phyloP scores from a whole-genome alignment of 306 rosid genomes.

The Aeschynomene evenia region DNA sequence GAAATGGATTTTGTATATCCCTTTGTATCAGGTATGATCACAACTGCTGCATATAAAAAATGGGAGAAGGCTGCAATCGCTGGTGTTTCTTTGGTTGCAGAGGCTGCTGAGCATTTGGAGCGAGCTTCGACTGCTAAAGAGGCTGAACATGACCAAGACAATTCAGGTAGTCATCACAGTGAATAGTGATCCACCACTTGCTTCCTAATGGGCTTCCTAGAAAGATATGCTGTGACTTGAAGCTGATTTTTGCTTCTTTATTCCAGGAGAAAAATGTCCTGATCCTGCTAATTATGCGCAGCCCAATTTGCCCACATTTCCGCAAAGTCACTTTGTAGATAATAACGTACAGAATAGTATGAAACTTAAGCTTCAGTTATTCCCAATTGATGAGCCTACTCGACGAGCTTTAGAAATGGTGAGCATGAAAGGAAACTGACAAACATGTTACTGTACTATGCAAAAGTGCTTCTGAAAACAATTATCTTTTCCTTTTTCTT shows the following conservation, averaged over 20 bases:
- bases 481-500: neutral
- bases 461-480: constrained; percentile 18
- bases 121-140: constrained; percentile 61
- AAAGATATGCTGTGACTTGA: constrained; percentile 26
- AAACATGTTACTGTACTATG: constrained; percentile 4
- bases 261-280: constrained; percentile 60
- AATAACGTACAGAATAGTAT: constrained; percentile 39
- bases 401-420: constrained; percentile 94
- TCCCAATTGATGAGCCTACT: constrained; percentile 89
- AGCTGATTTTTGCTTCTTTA: constrained; percentile 17
- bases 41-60: constrained; percentile 83
- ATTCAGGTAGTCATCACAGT: constrained; percentile 45
- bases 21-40: constrained; percentile 48
- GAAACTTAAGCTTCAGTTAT: constrained; percentile 90
- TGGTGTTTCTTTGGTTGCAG: constrained; percentile 98
- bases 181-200: constrained; percentile 14
- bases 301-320: constrained; percentile 50
- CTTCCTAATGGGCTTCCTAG: constrained; percentile 15
- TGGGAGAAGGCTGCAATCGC: constrained; percentile 99
- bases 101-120: constrained; percentile 99
- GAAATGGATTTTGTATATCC: neutral
- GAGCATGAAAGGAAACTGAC: constrained; percentile 36
- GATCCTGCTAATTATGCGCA: constrained; percentile 44
- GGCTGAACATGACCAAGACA: constrained; percentile 53
- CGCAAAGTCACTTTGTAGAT: constrained; percentile 59